Base-by-base conservation (phyloP, 1,284 basidiomycete genomes). In the Apiotrichum domesticum region DNA sequence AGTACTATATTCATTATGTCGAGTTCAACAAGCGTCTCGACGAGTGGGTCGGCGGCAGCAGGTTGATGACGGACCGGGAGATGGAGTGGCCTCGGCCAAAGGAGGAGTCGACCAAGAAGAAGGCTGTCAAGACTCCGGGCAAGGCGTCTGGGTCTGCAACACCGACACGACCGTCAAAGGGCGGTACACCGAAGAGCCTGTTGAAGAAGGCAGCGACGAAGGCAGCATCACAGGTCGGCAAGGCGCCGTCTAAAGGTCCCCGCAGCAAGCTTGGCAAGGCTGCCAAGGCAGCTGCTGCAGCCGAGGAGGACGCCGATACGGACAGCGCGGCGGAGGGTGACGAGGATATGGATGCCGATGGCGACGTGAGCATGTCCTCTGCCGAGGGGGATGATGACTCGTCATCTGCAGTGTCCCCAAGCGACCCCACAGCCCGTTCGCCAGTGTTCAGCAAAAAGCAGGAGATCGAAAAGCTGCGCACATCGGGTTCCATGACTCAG, bases 401-500 rank as follows among this genome's bases (percentile, higher is more conserved):
- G 33, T 73, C 35, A 76, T 79, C 59, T 62, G 61, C 21, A 73
- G 74, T 76, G 32, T 80, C 82, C 52, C 72, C 72, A 40, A 77
- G 71, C 57, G 76, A 74, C 62, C 76, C 69, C 4, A 73, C 73
- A 43, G 73, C 72, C 13, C 69, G 73, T n/a, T 73, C 72, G 54
- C 72, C 66, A 2, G 88, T 90, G 70, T 96, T 82, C 69, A 80
- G 90, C 75, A 99, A 98, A 76, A 90, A 96, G 76, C 88, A 96
- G 74, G 96, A 99, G 76, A 98, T 98, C 65, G 95, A 98, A 79
- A 98, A 97, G 77, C 83, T 98, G 14, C 86, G 96, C 39, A 97
- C 94, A 14, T 92, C 90, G 4, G 96, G 96, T 11, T 96, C 92
- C 35, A 98, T 99, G 95, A 98, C 95, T 0, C 96, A 99, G 78